A percentile compares a stretch with the other conserved stretches of the same genome.
Evolutionary conservation across 176 grass and related monocot species (phyloP).

Genomic region (Avena insularis): DNA sequence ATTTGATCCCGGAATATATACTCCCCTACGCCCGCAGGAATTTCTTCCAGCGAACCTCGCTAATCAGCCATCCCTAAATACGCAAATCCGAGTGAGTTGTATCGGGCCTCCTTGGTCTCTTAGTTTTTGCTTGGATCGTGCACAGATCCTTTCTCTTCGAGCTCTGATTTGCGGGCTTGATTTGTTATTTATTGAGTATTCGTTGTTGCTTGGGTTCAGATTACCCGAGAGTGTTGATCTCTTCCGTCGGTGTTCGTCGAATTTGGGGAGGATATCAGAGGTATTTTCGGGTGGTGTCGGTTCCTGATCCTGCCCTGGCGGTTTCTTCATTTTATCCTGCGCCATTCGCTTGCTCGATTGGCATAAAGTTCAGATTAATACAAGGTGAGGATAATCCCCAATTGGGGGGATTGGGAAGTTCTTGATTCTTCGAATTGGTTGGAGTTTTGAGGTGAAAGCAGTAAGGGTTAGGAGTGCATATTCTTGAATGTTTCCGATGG

Average conservation of each 20-base stretch:
- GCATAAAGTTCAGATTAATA: constrained; percentile 1
- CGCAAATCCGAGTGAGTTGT: constrained; percentile 28
- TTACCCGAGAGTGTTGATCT: constrained; percentile 4
- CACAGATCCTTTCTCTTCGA: constrained; percentile 14
- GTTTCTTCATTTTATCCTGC: constrained; percentile 4
- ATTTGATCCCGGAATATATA: constrained; percentile 52
- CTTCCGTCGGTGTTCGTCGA: not conserved
- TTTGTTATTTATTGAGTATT: not conserved
- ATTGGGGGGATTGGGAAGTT: not conserved
- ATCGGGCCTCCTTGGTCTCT: not conserved
- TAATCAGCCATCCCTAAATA: not conserved
- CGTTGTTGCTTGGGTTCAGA: constrained; percentile 15
- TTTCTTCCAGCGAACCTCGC: constrained; percentile 23
- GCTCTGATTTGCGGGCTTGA: not conserved
- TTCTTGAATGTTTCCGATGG: not conserved
- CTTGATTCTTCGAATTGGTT: constrained; percentile 13
- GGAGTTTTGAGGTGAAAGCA: constrained; percentile 18
- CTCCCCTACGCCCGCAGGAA: not conserved
- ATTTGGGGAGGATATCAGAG: constrained; percentile 2
- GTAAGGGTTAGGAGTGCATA: not conserved
- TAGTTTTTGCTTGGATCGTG: constrained; percentile 25
- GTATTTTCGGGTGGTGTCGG: constrained; percentile 4
- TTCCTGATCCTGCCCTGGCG: constrained; percentile 22
- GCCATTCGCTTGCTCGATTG: not conserved
- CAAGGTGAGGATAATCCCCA: not conserved